phyloP scores from a whole-genome alignment of 352 stramenopile species.

The Globisporangium parvum region DNA sequence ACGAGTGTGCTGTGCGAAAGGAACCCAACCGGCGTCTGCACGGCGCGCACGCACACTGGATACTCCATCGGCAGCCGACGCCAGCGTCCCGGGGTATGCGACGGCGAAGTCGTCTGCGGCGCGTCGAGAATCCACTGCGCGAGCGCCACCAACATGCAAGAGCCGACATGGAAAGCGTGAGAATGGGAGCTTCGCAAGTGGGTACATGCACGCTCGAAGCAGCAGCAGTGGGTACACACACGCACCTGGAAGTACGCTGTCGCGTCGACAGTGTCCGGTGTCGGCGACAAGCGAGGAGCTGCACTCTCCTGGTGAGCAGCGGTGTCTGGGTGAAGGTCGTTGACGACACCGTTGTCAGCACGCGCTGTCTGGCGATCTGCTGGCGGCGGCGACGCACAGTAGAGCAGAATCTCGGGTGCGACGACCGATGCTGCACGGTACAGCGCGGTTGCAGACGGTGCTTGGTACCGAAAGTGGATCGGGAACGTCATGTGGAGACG shows the following conservation, averaged over 20 bases:
- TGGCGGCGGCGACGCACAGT: conserved; percentile 8
- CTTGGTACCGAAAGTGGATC: conserved; percentile 63
- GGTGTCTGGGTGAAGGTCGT: not conserved
- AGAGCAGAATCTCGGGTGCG: conserved; percentile 39
- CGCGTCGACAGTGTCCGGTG: not conserved
- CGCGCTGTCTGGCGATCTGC: too few relatives aligned
- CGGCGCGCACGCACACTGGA: conserved; percentile 17
- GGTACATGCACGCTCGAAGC: not conserved
- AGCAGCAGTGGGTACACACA: not conserved
- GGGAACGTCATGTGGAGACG: conserved; percentile 32
- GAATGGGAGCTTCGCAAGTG: not conserved
- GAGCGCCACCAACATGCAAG: too few relatives aligned
- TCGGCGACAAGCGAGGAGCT: not conserved
- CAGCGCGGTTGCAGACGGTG: conserved; percentile 27
- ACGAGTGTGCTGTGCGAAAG: conserved; percentile 33
- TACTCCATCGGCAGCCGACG: conserved; percentile 15
- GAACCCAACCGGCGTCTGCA: conserved; percentile 37
- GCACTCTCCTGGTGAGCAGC: not conserved
- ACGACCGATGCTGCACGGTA: conserved; percentile 37
- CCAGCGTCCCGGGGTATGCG: conserved; percentile 14
- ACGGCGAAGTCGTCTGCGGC: not conserved
- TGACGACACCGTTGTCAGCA: too few relatives aligned
- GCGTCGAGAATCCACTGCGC: not conserved
- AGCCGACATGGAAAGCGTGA: too few relatives aligned
- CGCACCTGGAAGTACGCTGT: not conserved